Evolutionary conservation across 2,329 filamentous ascomycete genomes (phyloP).

Genomic region (Fusarium clavum): DNA sequence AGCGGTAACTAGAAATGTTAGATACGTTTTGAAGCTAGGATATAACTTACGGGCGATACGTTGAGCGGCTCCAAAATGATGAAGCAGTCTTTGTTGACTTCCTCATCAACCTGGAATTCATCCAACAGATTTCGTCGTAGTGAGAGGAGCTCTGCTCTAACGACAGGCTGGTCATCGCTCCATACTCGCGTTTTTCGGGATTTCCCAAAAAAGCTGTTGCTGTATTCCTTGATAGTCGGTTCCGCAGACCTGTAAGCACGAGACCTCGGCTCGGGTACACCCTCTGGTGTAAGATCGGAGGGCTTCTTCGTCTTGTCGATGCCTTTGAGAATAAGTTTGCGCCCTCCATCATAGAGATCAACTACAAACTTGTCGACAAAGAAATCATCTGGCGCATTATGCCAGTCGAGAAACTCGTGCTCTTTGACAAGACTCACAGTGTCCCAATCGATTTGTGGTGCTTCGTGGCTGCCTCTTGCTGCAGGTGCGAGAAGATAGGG

Average conservation of each 20-base stretch:
- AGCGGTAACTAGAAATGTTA: constrained; percentile 68
- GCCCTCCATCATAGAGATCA: constrained; percentile 71
- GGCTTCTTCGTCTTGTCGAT: constrained; percentile 70
- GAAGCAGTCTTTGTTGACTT: constrained; percentile 64
- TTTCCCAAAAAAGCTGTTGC: constrained; percentile 78
- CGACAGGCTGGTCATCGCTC: constrained; percentile 80
- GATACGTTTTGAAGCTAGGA: neutral
- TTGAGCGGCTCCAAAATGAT: constrained; percentile 81
- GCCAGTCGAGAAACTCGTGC: constrained; percentile 53
- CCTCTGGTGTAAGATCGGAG: constrained; percentile 71
- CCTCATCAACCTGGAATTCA: constrained; percentile 66
- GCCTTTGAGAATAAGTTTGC: constrained; percentile 67
- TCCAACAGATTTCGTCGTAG: constrained; percentile 88
- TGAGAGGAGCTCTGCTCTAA: constrained; percentile 78
- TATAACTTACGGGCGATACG: constrained; percentile 76
- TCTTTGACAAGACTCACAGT: constrained; percentile 58
- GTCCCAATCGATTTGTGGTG: constrained; percentile 69
- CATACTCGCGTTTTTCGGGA: constrained; percentile 63
- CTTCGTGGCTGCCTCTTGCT: constrained; percentile 40
- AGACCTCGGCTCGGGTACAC: constrained; percentile 61
- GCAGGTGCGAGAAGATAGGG: constrained; percentile 86
- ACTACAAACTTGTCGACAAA: constrained; percentile 65
- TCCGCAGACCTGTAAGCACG: constrained; percentile 55
- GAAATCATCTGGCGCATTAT: constrained; percentile 59
- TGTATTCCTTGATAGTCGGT: constrained; percentile 83